A percentile compares a stretch with the other conserved stretches of the same genome.
Evolutionary conservation across 2,329 filamentous ascomycete species (phyloP).

Genomic region (Penicillium sumatraense): DNA sequence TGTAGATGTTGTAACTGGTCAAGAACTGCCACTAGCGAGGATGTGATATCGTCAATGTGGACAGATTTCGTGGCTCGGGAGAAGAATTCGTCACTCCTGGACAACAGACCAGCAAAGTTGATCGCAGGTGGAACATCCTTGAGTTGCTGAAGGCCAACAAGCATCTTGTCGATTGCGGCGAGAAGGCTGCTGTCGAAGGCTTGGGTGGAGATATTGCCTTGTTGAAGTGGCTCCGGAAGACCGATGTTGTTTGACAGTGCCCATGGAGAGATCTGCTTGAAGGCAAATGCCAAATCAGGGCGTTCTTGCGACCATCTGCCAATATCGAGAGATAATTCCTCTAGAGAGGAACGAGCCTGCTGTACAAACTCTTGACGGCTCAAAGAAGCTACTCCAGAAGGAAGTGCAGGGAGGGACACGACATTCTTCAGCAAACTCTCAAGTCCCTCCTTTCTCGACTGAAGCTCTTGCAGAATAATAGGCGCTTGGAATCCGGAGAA

Average conservation of each 20-base stretch:
- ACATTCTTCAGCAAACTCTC: slow-evolving; percentile 49
- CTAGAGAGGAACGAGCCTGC: slow-evolving; percentile 34
- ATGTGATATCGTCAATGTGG: slow-evolving; percentile 61
- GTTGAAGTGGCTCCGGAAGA: slow-evolving; percentile 10
- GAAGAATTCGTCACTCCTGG: slow-evolving; percentile 59
- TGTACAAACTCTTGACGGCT: slow-evolving; percentile 33
- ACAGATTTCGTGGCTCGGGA: slow-evolving; percentile 62
- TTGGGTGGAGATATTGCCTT: slow-evolving; percentile 37
- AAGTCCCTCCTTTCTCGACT: slow-evolving; percentile 57
- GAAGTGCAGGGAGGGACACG: slow-evolving; percentile 54
- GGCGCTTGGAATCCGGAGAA: slow-evolving; percentile 61
- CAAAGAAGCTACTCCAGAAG: slow-evolving; percentile 52
- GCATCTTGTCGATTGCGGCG: slow-evolving; percentile 71
- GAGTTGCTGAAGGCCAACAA: slow-evolving; percentile 77
- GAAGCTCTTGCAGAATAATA: slow-evolving; percentile 51
- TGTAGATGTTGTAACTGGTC: slow-evolving; percentile 51
- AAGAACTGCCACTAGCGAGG: slow-evolving; percentile 50
- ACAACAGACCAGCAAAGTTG: slow-evolving; percentile 68
- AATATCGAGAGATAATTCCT: slow-evolving; percentile 47
- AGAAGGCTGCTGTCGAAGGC: slow-evolving; percentile 64
- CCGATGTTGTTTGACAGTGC: slow-evolving; percentile 43
- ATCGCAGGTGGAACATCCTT: slow-evolving; percentile 60
- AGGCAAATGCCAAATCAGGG: slow-evolving; percentile 66
- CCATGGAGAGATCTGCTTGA: slow-evolving; percentile 72
- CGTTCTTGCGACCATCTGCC: slow-evolving; percentile 49